phyloP scores from a whole-genome alignment of 352 stramenopile species.

The Phytophthora litchii region DNA sequence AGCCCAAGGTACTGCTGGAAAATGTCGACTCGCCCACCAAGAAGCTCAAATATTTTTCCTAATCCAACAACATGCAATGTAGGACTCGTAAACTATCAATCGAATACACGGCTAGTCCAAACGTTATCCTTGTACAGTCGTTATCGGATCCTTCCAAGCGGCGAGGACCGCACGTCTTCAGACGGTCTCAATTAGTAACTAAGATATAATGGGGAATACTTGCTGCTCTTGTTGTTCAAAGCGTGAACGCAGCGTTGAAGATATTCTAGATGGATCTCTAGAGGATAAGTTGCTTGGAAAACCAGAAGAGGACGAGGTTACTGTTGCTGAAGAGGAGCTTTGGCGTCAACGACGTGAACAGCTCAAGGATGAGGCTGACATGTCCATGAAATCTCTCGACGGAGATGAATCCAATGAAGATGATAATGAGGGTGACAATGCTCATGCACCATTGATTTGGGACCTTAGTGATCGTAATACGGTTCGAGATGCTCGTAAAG shows the following conservation, averaged over 20 bases:
- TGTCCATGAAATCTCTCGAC: constrained; percentile 23
- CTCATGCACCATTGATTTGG: constrained; percentile 18
- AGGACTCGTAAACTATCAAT: constrained; percentile 2
- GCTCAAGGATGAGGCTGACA: constrained; percentile 31
- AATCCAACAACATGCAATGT: constrained; percentile 5
- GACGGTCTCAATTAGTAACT: constrained; percentile 5
- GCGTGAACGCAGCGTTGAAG: constrained; percentile 41
- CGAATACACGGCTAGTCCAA: background rate
- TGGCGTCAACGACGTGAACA: constrained; percentile 38
- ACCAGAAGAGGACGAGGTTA: constrained; percentile 27
- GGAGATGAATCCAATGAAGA: constrained; percentile 8
- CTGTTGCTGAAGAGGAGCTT: constrained; percentile 33
- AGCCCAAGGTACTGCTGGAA: constrained; percentile 65
- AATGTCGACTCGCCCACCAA: constrained; percentile 86
- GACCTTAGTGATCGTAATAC: constrained; percentile 33
- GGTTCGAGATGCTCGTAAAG: constrained; percentile 20
- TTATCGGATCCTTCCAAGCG: constrained; percentile 1
- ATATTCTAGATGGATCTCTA: constrained; percentile 46
- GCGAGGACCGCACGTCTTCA: constrained; percentile 26
- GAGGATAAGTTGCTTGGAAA: constrained; percentile 63
- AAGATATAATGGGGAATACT: constrained; percentile 37
- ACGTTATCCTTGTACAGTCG: constrained; percentile 2
- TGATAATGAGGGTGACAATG: background rate
- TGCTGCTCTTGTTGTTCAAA: constrained; percentile 50
- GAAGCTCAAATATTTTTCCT: constrained; percentile 84